Evolutionary conservation across 129 eudicot species (phyloP).

Genomic region (Rutidosis leptorrhynchoides): DNA sequence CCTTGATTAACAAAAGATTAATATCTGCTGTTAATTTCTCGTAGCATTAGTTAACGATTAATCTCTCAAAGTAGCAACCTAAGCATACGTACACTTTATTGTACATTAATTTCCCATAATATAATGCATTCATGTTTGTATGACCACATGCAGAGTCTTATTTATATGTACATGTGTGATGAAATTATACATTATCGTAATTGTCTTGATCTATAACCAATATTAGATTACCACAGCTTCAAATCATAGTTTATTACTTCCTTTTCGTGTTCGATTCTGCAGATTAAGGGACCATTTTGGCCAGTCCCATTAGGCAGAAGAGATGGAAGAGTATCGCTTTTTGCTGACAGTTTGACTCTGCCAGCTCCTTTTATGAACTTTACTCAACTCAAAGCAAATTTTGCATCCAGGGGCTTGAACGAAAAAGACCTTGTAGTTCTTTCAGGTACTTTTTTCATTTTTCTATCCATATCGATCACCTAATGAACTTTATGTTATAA

Average conservation of each 20-base stretch:
- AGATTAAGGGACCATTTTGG: constrained; percentile 62
- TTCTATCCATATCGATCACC: background rate
- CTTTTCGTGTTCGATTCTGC: background rate
- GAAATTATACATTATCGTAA: too few species aligned
- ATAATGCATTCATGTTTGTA: too few species aligned
- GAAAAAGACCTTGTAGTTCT: constrained; percentile 56
- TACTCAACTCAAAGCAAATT: constrained; percentile 34
- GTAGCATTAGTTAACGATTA: too few species aligned
- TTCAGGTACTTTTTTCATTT: constrained; percentile 35
- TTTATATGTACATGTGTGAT: too few species aligned
- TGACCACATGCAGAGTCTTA: too few species aligned
- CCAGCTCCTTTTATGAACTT: constrained; percentile 46
- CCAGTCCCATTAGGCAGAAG: constrained; percentile 60
- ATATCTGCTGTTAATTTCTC: too few species aligned
- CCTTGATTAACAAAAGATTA: background rate
- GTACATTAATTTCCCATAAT: too few species aligned
- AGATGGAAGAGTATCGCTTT: constrained; percentile 52
- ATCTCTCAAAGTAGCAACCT: too few species aligned
- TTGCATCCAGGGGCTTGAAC: constrained; percentile 46
- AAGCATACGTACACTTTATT: too few species aligned
- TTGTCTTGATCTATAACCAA: too few species aligned
- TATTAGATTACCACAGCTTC: background rate
- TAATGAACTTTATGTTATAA: background rate
- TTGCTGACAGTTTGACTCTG: constrained; percentile 32
- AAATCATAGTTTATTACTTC: background rate